Evolutionary conservation across 495 filamentous ascomycete species (phyloP).

Genomic region (Daldinia loculata): DNA sequence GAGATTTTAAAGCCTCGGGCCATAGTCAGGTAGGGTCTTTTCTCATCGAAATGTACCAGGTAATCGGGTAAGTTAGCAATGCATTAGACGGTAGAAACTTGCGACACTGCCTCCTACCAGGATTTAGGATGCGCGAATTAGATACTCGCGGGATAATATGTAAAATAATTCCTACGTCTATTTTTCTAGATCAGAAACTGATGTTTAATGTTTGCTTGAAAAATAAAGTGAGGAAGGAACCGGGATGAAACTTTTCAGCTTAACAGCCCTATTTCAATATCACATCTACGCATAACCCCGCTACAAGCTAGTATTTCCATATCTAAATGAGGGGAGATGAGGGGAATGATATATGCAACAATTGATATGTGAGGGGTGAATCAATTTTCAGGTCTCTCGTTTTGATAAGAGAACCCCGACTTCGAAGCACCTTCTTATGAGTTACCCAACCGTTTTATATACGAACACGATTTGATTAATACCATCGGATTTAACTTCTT

Average conservation of each 20-base stretch:
- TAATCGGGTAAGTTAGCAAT: neutral
- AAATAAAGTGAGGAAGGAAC: constrained; percentile 16
- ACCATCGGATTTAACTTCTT: neutral
- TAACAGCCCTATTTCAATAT: constrained; percentile 4
- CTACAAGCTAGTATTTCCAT: neutral
- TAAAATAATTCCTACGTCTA: neutral
- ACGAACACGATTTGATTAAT: neutral
- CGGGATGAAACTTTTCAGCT: constrained; percentile 2
- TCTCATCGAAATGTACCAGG: neutral
- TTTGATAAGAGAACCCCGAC: constrained; percentile 28
- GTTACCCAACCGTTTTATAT: constrained; percentile 24
- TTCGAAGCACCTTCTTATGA: constrained; percentile 14
- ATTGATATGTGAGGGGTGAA: constrained; percentile 15
- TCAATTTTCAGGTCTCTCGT: constrained; percentile 16
- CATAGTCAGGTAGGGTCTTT: neutral
- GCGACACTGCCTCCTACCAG: neutral
- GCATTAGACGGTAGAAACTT: neutral
- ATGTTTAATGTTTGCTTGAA: neutral
- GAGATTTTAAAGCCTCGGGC: neutral
- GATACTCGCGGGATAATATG: neutral
- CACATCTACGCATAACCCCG: neutral
- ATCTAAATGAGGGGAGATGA: neutral
- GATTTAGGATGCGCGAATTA: neutral
- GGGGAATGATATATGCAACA: constrained; percentile 18
- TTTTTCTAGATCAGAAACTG: neutral